These are phyloP conservation scores for Betula pendula DNA, from an alignment of 306 rosid genomes.

Conservation along the genomic window DNA sequence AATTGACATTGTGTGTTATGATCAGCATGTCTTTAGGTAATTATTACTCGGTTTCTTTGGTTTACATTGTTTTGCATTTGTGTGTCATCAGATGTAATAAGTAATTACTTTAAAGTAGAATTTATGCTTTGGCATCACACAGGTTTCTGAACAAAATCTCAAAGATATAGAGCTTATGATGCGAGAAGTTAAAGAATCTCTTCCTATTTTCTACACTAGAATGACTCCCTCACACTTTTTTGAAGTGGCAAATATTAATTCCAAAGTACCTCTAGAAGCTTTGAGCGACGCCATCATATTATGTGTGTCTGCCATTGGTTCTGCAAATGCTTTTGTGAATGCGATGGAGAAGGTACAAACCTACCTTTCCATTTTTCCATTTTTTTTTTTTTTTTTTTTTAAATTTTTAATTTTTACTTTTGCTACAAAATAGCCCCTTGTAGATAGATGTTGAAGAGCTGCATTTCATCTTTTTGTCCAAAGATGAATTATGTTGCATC, in stretches of 20 bases:
- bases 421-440: slow-evolving; percentile 16
- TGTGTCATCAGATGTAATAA: slow-evolving; percentile 2
- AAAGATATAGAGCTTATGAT: slow-evolving; percentile 47
- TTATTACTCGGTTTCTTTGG: slow-evolving; percentile 1
- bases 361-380: not conserved
- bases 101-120: slow-evolving; percentile 17
- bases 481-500: slow-evolving; percentile 1
- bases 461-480: not conserved
- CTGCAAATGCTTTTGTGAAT: slow-evolving; percentile 76
- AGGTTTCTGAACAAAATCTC: slow-evolving; percentile 63
- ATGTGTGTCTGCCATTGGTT: slow-evolving; percentile 87
- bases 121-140: slow-evolving; percentile 34
- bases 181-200: slow-evolving; percentile 43
- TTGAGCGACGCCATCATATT: slow-evolving; percentile 45
- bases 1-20: not conserved
- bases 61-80: not conserved
- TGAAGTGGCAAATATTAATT: slow-evolving; percentile 43
- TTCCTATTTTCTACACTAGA: slow-evolving; percentile 67
- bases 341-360: slow-evolving; percentile 61
- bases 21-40: not conserved
- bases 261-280: slow-evolving; percentile 47
- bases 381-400: too few relatives aligned
- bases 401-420: not conserved
- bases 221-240: slow-evolving; percentile 75
- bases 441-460: slow-evolving; percentile 11